These are phyloP conservation scores for Emiliania huxleyi DNA, from an alignment of 78 protist species.

Conservation along the genomic window DNA sequence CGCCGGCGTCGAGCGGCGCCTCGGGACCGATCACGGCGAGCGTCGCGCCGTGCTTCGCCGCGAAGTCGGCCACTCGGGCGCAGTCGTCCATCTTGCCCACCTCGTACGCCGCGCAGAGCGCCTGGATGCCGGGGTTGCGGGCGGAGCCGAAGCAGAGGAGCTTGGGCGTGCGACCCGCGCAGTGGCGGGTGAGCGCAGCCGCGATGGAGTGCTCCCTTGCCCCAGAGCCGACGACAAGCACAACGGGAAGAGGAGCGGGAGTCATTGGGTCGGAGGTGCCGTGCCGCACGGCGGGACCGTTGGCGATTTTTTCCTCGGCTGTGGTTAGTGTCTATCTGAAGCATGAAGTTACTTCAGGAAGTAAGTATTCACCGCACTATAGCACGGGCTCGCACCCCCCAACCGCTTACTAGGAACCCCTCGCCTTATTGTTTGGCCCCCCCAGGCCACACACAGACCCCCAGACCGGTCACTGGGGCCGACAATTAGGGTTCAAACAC, in stretches of 20 bases:
- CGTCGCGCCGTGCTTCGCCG: background rate
- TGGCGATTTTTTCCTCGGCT: too few species aligned
- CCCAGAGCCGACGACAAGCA: slow-evolving; percentile 8
- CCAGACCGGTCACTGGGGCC: too few species aligned
- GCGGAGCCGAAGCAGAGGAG: slow-evolving; percentile 1
- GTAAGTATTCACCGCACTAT: too few species aligned
- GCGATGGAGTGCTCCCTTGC: slow-evolving; percentile 11
- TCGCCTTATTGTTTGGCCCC: too few species aligned
- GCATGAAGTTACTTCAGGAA: too few species aligned
- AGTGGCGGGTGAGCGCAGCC: background rate
- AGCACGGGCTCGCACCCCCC: too few species aligned
- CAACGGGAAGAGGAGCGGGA: background rate
- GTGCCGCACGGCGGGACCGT: too few species aligned
- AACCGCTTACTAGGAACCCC: too few species aligned
- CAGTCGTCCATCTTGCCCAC: background rate
- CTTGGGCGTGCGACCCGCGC: background rate
- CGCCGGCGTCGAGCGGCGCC: slow-evolving; percentile 17
- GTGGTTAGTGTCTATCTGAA: too few species aligned
- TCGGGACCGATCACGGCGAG: slow-evolving; percentile 1
- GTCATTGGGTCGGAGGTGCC: too few species aligned
- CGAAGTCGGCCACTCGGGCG: background rate
- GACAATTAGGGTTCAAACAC: too few species aligned
- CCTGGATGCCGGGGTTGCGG: background rate
- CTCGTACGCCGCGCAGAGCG: background rate
- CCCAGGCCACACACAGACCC: too few species aligned